Evolutionary conservation across 1,284 basidiomycete genomes (phyloP).

Genomic region (Clitocybe nebularis): DNA sequence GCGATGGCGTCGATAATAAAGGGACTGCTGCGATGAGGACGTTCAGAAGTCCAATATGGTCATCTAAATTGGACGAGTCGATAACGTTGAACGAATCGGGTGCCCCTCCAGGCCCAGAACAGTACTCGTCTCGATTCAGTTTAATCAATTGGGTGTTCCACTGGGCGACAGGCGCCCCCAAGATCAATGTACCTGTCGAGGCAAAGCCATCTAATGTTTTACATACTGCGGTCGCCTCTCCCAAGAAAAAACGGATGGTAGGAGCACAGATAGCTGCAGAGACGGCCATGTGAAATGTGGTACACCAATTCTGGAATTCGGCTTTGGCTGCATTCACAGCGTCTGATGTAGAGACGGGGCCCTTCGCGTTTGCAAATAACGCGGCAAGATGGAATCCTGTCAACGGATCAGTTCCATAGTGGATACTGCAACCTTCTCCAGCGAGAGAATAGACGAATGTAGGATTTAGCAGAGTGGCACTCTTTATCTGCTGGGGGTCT

Average conservation of each 20-base stretch:
- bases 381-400: slow-evolving; percentile 44
- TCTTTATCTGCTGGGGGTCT: slow-evolving; percentile 17
- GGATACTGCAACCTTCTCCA: slow-evolving; percentile 39
- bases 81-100: slow-evolving; percentile 47
- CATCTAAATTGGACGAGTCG: slow-evolving; percentile 51
- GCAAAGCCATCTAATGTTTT: slow-evolving; percentile 22
- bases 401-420: slow-evolving; percentile 45
- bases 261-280: slow-evolving; percentile 1
- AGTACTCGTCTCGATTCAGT: slow-evolving; percentile 26
- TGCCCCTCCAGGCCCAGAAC: slow-evolving; percentile 20
- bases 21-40: slow-evolving; percentile 32
- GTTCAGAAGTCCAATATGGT: slow-evolving; percentile 50
- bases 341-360: slow-evolving; percentile 16
- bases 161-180: slow-evolving; percentile 25
- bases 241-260: slow-evolving; percentile 32
- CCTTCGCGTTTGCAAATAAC: slow-evolving; percentile 25
- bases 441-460: slow-evolving; percentile 42
- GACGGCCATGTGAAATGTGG: slow-evolving; percentile 23
- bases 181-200: slow-evolving; percentile 13
- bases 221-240: slow-evolving; percentile 32
- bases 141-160: slow-evolving; percentile 32
- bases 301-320: slow-evolving; percentile 37
- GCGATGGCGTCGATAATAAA: slow-evolving; percentile 35
- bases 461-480: slow-evolving; percentile 38
- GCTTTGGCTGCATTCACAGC: slow-evolving; percentile 25